Evolutionary conservation across 306 rosid species (phyloP), one percentile per base, ranked within the genome.

Genomic region (Dryas drummondii): DNA sequence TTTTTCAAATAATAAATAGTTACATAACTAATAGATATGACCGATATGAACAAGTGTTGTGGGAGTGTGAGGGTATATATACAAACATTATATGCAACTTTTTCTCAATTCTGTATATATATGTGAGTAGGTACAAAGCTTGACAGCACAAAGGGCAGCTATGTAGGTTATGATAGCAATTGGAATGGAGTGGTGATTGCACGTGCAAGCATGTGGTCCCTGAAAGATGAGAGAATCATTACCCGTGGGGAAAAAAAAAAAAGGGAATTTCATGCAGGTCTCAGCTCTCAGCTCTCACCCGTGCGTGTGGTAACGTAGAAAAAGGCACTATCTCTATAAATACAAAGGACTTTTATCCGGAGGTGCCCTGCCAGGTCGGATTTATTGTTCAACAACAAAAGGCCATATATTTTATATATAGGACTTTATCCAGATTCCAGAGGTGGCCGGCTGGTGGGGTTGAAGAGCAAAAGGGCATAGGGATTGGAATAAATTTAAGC

Each of bases 161-260:
- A 46, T 6, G 9, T 2, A 32, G 45, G 45, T 32, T n/a, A 60
- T 60, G 45, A 60, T 60, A 41, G 45, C 9, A 32, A 60, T 27
- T 40, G 42, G 64, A 27, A 7, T 32, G 68, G 68, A 63, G 15
- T 41, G 58, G 47, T 49, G 59, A 68, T 68, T 68, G 72, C 72
- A 68, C 9, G 47, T 50, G 72, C 72, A 68, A 27, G 58, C 58
- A 27, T 68, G 57, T 14, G 72, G 72, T 49, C 72, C 72, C 53
- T 14, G 26, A 50, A 50, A 68, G 27, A 50, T 68, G 57, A 26
- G 45, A 26, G 72, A 68, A 50, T 68, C 72, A 68, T 68, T 68
- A 4, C 72, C 72, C 72, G 47, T 68, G 72, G 59, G 58, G 26
- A 32, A 32, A 32, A 32, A 32, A 32, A 32, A 32, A 1, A 32